These are phyloP conservation scores for Schizophyllum amplum DNA, from an alignment of 1,284 basidiomycete species.

Conservation along the genomic window DNA sequence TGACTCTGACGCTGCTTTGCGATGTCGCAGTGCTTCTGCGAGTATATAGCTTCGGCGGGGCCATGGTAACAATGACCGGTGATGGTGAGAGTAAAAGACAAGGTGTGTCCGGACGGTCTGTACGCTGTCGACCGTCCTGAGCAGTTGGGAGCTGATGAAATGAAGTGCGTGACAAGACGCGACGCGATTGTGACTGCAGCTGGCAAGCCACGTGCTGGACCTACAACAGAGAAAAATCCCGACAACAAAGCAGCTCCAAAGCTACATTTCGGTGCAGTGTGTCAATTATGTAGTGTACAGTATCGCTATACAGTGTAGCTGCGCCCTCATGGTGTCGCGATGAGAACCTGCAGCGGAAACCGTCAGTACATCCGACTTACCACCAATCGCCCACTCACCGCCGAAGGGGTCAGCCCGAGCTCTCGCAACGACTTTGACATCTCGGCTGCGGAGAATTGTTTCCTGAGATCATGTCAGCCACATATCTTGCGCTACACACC, in stretches of 20 bases:
- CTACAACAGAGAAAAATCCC: background rate
- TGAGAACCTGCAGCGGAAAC: conserved; percentile 37
- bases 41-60: background rate
- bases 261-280: no score
- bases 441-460: conserved; percentile 56
- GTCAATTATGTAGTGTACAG: background rate
- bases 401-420: conserved; percentile 72
- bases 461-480: conserved; percentile 34
- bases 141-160: background rate
- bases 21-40: background rate
- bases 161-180: background rate
- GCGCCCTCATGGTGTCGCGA: conserved; percentile 35
- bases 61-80: background rate
- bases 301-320: conserved; percentile 11
- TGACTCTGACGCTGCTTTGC: background rate
- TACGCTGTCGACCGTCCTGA: no score
- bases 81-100: background rate
- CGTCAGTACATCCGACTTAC: background rate
- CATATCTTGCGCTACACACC: conserved; percentile 3
- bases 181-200: background rate
- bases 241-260: no score
- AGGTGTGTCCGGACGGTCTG: no score
- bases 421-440: conserved; percentile 63
- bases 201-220: background rate
- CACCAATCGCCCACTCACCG: conserved; percentile 35